Conservation (phyloP, 371 early-diverging fungal genomes). For the Mycotypha africana region DNA sequence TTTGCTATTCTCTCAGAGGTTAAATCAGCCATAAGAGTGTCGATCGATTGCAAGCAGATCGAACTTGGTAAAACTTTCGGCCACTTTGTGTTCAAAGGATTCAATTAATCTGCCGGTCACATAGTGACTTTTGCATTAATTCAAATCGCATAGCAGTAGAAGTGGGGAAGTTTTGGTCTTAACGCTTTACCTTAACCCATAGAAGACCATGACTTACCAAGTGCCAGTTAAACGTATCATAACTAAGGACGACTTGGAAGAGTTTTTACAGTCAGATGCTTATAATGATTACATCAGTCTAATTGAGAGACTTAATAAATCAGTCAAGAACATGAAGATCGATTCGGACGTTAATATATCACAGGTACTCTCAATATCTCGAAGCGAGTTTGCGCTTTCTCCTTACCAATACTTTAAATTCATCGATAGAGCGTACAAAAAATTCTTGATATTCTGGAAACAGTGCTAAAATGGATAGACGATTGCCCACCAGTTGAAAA, state of each 20-base stretch:
- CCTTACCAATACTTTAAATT: background rate
- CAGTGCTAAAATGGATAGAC: conserved; percentile 53
- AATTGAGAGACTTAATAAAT: conserved; percentile 63
- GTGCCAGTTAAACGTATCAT: conserved; percentile 73
- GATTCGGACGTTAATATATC: conserved; percentile 43
- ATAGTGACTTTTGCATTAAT: background rate
- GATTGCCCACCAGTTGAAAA: conserved; percentile 76
- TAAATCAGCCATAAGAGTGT: conserved; percentile 16
- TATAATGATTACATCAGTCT: conserved; percentile 65
- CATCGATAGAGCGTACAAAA: conserved; percentile 45
- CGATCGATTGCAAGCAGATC: too few relatives aligned
- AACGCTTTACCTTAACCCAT: too few relatives aligned
- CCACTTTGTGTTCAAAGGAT: too few relatives aligned
- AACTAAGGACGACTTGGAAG: conserved; percentile 79
- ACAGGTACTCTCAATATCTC: too few relatives aligned
- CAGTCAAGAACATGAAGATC: conserved; percentile 64
- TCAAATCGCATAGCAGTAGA: background rate
- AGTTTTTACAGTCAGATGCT: conserved; percentile 65
- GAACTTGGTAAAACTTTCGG: background rate
- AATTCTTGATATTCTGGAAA: conserved; percentile 59
- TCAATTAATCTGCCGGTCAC: too few relatives aligned
- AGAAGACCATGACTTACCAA: conserved; percentile 14
- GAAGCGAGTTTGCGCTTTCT: too few relatives aligned
- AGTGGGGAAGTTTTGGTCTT: too few relatives aligned
- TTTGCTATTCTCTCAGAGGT: conserved; percentile 28